phyloP scores from a whole-genome alignment of 2,329 filamentous ascomycete species.

The Calonectria naviculata region DNA sequence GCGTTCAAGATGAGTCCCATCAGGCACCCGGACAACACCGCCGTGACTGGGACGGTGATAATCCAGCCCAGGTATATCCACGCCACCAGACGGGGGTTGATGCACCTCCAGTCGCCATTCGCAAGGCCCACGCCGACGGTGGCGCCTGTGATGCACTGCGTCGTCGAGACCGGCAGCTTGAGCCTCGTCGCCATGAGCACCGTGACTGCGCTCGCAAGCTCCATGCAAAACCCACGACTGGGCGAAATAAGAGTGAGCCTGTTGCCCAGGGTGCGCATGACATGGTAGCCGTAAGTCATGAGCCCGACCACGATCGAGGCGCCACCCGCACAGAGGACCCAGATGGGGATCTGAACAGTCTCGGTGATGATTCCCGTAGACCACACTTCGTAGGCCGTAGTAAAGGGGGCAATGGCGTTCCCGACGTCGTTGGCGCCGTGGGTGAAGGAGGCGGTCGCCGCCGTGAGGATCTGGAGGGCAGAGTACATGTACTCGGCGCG shows the following conservation, averaged over 20 bases:
- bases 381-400: slow-evolving; percentile 64
- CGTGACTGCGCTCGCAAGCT: slow-evolving; percentile 62
- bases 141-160: slow-evolving; percentile 64
- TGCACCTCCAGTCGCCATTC: slow-evolving; percentile 60
- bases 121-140: slow-evolving; percentile 63
- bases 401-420: slow-evolving; percentile 63
- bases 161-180: slow-evolving; percentile 62
- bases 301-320: slow-evolving; percentile 65
- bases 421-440: slow-evolving; percentile 68
- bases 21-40: slow-evolving; percentile 59
- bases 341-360: slow-evolving; percentile 56
- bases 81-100: slow-evolving; percentile 60
- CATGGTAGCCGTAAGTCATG: slow-evolving; percentile 72
- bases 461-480: slow-evolving; percentile 60
- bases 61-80: slow-evolving; percentile 63
- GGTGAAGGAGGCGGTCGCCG: slow-evolving; percentile 65
- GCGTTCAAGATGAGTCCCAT: slow-evolving; percentile 68
- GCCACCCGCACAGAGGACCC: slow-evolving; percentile 62
- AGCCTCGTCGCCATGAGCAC: slow-evolving; percentile 65
- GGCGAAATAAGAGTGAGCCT: slow-evolving; percentile 66
- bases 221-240: slow-evolving; percentile 62
- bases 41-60: slow-evolving; percentile 62
- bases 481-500: slow-evolving; percentile 63
- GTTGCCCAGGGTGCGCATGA: slow-evolving; percentile 68
- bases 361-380: slow-evolving; percentile 50